phyloP scores from a whole-genome alignment of 345 rosid species.

The Pistacia atlantica region DNA sequence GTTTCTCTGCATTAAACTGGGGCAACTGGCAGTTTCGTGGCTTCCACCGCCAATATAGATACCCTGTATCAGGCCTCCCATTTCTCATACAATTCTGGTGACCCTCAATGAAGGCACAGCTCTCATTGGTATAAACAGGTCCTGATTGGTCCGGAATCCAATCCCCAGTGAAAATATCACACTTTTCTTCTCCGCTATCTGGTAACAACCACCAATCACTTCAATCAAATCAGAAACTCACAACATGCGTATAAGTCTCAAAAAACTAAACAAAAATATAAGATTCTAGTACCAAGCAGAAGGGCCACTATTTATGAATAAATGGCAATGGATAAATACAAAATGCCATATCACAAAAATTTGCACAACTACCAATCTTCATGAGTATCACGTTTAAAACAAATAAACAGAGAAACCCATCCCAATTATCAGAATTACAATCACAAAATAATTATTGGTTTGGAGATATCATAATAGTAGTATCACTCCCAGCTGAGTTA shows the following conservation, averaged over 20 bases:
- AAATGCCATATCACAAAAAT: constrained; percentile 2
- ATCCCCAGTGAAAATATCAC: constrained; percentile 77
- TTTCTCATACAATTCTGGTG: constrained; percentile 94
- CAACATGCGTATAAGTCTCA: neutral
- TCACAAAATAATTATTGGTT: neutral
- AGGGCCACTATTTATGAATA: neutral
- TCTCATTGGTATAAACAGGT: constrained; percentile 73
- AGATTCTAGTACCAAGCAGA: neutral
- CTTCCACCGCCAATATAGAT: constrained; percentile 88
- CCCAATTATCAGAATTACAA: constrained; percentile 11
- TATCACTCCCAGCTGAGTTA: constrained; percentile 1
- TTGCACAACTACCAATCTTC: constrained; percentile 7
- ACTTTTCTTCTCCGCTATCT: constrained; percentile 52
- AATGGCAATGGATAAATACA: neutral
- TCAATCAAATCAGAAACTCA: constrained; percentile 17
- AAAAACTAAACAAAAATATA: constrained; percentile 3
- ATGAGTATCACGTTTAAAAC: neutral
- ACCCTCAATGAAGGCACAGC: constrained; percentile 66
- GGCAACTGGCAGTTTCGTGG: constrained; percentile 78
- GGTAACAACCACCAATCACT: constrained; percentile 14
- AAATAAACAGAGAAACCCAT: constrained; percentile 9
- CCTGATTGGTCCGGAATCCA: constrained; percentile 83
- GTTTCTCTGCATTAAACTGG: constrained; percentile 58
- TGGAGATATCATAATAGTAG: constrained; percentile 24
- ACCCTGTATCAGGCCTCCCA: constrained; percentile 80